Evolutionary conservation across 345 rosid genomes (phyloP).

Genomic region (Bruguiera parviflora): DNA sequence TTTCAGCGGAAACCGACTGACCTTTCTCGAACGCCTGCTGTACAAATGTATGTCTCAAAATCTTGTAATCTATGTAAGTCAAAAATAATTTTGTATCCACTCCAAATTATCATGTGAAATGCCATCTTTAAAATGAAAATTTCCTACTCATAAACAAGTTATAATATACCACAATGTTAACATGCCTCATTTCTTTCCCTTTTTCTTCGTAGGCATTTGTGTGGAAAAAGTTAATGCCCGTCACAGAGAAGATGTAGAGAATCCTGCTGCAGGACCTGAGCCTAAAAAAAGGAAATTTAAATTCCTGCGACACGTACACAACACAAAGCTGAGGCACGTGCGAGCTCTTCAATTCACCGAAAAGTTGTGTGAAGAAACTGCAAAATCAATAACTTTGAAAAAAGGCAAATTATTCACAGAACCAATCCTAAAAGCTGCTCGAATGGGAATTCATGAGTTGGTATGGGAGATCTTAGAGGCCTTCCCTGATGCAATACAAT

Average conservation of each 20-base stretch:
- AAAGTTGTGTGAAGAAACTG: not conserved
- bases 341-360: not conserved
- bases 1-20: too few relatives aligned
- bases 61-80: too few relatives aligned
- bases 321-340: not conserved
- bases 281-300: not conserved
- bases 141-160: too few relatives aligned
- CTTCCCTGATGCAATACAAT: not conserved
- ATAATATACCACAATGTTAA: too few relatives aligned
- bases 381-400: not conserved
- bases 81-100: too few relatives aligned
- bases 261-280: not conserved
- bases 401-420: rapidly evolving
- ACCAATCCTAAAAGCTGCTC: not conserved
- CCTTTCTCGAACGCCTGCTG: too few relatives aligned
- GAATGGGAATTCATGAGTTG: not conserved
- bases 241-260: not conserved
- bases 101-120: too few relatives aligned
- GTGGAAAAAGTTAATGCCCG: not conserved
- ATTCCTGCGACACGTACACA: not conserved
- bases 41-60: too few relatives aligned
- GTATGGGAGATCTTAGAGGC: not conserved
- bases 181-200: too few relatives aligned
- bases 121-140: too few relatives aligned
- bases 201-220: not conserved